These are phyloP conservation scores for Penicillium sp. DNA, from an alignment of 2,329 filamentous ascomycete species.

Conservation along the genomic window DNA sequence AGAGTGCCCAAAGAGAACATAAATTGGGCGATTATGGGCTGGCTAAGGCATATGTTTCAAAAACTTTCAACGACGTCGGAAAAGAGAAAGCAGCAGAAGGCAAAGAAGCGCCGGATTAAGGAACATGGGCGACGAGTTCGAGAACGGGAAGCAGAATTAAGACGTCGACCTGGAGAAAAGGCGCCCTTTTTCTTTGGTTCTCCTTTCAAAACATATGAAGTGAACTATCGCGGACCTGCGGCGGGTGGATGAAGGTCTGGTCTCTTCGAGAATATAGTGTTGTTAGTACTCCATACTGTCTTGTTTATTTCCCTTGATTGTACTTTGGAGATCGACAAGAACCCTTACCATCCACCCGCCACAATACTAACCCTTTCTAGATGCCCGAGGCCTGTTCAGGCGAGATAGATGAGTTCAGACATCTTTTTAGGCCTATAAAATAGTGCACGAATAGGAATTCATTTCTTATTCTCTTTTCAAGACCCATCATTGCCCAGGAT, in stretches of 20 bases:
- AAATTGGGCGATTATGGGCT: background rate
- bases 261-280: background rate
- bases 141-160: background rate
- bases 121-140: background rate
- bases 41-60: background rate
- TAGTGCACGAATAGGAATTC: too few relatives aligned
- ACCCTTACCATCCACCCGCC: too few relatives aligned
- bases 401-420: too few relatives aligned
- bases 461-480: too few relatives aligned
- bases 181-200: background rate
- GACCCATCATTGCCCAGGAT: too few relatives aligned
- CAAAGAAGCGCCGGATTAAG: background rate
- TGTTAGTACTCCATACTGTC: background rate
- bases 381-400: too few relatives aligned
- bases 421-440: too few relatives aligned
- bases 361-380: too few relatives aligned
- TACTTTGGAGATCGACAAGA: background rate
- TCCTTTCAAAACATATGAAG: background rate
- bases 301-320: background rate
- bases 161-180: background rate
- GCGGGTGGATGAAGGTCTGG: background rate
- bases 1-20: background rate
- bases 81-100: background rate
- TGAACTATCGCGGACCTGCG: background rate
- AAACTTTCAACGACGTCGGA: background rate